Conservation (phyloP, 2,329 filamentous ascomycete genomes). For the Aspergillus oerlinghausenensis region DNA sequence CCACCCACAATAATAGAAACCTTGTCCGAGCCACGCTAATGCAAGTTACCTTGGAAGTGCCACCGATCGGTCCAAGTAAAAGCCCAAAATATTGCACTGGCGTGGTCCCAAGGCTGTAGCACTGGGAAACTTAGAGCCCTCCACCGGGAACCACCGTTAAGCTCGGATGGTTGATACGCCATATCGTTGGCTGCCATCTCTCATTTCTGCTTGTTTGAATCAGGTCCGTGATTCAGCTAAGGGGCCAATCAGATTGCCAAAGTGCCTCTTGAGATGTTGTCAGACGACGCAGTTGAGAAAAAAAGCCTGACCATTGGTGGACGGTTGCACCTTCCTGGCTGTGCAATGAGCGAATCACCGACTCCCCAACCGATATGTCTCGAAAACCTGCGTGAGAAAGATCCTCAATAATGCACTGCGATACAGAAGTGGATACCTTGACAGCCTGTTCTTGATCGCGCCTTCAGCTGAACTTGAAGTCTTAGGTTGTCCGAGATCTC, state of each 20-base stretch:
- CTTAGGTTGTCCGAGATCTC: background rate
- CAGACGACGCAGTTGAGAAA: background rate
- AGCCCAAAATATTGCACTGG: constrained; percentile 8
- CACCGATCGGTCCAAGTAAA: constrained; percentile 11
- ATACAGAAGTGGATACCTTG: background rate
- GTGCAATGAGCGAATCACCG: background rate
- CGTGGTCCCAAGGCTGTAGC: constrained; percentile 32
- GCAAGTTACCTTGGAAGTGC: constrained; percentile 30
- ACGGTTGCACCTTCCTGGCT: background rate
- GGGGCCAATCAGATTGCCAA: background rate
- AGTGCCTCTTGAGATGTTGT: background rate
- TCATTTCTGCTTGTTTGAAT: background rate
- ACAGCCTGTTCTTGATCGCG: background rate
- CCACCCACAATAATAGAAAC: background rate
- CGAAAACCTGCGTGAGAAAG: background rate
- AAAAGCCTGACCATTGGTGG: background rate
- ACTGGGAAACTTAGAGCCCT: constrained; percentile 31
- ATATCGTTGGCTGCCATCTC: background rate
- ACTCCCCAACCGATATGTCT: background rate
- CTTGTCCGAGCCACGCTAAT: constrained; percentile 32
- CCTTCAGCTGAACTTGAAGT: background rate
- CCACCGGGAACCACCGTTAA: constrained; percentile 13
- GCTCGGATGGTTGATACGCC: background rate
- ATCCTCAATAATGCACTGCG: background rate
- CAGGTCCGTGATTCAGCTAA: background rate